Evolutionary conservation across 2,329 filamentous ascomycete species (phyloP), one percentile per base, ranked within the genome.

Genomic region (Fusarium gaditjirri): DNA sequence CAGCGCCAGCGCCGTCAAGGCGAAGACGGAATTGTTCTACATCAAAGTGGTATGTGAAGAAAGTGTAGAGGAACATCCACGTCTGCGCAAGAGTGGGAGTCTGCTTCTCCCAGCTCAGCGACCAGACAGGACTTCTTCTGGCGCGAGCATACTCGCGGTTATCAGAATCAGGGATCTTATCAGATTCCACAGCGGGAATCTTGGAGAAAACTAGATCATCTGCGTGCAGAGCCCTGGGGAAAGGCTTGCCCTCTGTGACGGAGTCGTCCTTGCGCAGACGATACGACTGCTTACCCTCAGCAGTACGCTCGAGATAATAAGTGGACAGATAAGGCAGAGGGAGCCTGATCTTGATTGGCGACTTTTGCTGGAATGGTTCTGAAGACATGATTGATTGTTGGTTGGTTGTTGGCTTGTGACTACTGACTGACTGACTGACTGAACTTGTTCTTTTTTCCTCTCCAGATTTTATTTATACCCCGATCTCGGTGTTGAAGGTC

Each of bases 111-210:
- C 85, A 87, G 60, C 77, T 70, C 67, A 85, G 75, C 6, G 78
- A 78, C 59, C 84, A 83, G 23, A 81, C 79, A 3, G 86, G 85
- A 12, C 83, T 84, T 55, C 86, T 84, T 35, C 86, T 81, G 3
- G 86, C 83, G 19, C 85, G 80, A 19, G 83, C 86, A 85, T 86
- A 88, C 47, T 83, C 78, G n/a, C 84, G 86, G 77, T 78, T 78
- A 62, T 78, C 68, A 54, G 73, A 74, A 27, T 74, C 71, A 14
- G 67, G 65, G 19, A 75, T 74, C 14, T 75, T 74, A 64, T 77
- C 76, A 25, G 74, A 71, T 49, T 73, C 74, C 16, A 25, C 42
- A 14, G 64, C 27, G 9, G 73, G 72, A 44, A 77, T 54, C 17
- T 68, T 65, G 49, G 54, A 65, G 29, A 75, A 77, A 11, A 65